A percentile compares a stretch with the other conserved stretches of the same genome.
These are phyloP conservation scores for Cryptococcus sp. DNA, from an alignment of 1,284 basidiomycete species.

Conservation along the genomic window DNA sequence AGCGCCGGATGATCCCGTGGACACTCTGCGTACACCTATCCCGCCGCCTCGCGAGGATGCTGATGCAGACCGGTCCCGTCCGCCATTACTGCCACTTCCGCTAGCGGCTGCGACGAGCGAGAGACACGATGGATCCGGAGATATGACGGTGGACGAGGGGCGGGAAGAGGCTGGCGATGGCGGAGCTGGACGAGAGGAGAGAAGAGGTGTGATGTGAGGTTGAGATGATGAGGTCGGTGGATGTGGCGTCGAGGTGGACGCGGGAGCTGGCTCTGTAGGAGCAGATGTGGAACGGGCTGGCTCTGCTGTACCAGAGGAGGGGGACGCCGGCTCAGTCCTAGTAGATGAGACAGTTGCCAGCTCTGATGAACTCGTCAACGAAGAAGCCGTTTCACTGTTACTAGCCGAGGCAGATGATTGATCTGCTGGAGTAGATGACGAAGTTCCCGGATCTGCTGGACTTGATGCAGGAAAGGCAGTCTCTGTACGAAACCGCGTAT, in stretches of 20 bases:
- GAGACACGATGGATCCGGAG: constrained; percentile 1
- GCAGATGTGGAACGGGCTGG: background rate
- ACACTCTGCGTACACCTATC: background rate
- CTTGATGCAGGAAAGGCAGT: background rate
- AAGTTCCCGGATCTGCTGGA: background rate
- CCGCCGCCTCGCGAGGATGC: constrained; percentile 15
- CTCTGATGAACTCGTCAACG: no score
- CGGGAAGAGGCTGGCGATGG: constrained; percentile 40
- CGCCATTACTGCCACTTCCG: background rate
- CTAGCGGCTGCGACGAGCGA: background rate
- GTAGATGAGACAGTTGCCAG: no score
- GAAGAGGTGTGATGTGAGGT: constrained; percentile 16
- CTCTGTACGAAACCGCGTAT: no score
- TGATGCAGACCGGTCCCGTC: constrained; percentile 22
- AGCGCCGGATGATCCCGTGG: constrained; percentile 7
- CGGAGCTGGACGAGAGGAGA: constrained; percentile 43
- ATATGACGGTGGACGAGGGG: constrained; percentile 31
- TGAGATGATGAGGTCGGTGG: background rate
- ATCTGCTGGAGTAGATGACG: background rate
- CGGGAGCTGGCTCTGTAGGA: no score
- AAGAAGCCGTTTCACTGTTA: no score
- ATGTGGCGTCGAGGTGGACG: background rate
- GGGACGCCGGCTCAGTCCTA: background rate
- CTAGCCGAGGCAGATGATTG: no score
- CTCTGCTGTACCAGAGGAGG: background rate